These are phyloP conservation scores for Thelonectria rubi DNA, from an alignment of 2,329 filamentous ascomycete genomes.

Conservation along the genomic window DNA sequence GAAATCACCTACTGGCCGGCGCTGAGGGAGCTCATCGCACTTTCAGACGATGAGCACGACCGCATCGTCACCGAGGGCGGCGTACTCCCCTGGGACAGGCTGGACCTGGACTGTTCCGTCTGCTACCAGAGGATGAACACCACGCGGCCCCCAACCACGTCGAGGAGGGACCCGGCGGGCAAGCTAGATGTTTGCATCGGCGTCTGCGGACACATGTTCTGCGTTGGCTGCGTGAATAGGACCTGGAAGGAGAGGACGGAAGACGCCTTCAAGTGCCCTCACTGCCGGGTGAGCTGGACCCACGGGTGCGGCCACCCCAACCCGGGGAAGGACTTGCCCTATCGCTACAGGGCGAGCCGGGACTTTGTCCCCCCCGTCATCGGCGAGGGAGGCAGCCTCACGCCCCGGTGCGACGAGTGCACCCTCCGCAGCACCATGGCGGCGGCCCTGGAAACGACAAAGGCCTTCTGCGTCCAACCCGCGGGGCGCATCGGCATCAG, in stretches of 20 bases:
- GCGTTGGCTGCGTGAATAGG: neutral
- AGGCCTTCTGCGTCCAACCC: neutral
- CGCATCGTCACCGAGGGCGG: neutral
- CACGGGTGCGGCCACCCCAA: neutral
- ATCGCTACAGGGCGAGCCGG: too few relatives aligned
- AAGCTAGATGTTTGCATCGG: neutral
- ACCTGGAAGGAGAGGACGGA: too few relatives aligned
- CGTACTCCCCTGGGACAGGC: neutral
- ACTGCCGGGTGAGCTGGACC: neutral
- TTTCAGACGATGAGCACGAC: too few relatives aligned
- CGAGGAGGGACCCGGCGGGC: too few relatives aligned
- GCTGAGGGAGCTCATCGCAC: too few relatives aligned
- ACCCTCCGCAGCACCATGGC: neutral
- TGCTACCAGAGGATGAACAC: neutral
- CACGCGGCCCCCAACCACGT: too few relatives aligned
- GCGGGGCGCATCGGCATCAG: too few relatives aligned
- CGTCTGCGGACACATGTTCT: slow-evolving; percentile 16
- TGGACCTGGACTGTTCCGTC: neutral
- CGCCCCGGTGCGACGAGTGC: neutral
- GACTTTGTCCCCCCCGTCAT: neutral
- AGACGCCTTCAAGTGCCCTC: neutral
- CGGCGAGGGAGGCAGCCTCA: neutral
- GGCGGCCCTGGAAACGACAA: neutral
- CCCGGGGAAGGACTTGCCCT: neutral
- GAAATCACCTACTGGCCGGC: too few relatives aligned